Evolutionary conservation across 2,329 filamentous ascomycete genomes (phyloP), one percentile per base, ranked within the genome.

Genomic region (Diaporthe longicolla): DNA sequence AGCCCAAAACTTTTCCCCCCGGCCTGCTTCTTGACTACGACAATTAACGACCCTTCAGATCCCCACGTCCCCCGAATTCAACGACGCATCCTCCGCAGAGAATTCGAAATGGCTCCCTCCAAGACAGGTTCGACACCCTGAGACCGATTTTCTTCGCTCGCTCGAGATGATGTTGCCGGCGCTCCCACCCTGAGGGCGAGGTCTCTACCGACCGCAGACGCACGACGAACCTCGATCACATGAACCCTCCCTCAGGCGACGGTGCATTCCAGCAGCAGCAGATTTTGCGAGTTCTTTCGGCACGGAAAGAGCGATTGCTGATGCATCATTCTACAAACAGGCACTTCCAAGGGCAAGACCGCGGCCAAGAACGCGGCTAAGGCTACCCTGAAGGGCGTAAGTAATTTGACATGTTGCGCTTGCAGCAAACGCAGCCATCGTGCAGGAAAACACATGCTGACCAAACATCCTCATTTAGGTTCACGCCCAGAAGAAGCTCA

Each of bases 311-410:
- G 91, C 91, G 90, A 92, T 91, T 93, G 91, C 90, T 93, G 90
- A 92, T 92, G 89, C 87, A 82, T 86, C 81, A 86, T 85, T 80
- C 83, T 80, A 79, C 83, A 74, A 75, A 80, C 86, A 92, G 90
- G 88, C 86, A 86, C 86, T 82, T 84, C 82, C 77, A 86, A 86
- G 82, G 86, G 85, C 81, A 83, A 88, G 80, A 91, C 91, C 87
- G 93, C 97, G 92, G 97, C 97, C 88, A 93, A 92, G 83, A 92
- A 93, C 85, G 97, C 97, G 85, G 94, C 97, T 82, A 98, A 99
- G 92, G 94, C 97, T 86, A 94, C 95, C 84, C 93, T 98, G 82
- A 95, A 95, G 89, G 96, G 95, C 87, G 95, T 97, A 95, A 90
- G 94, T 93, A 32, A 29, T 32, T 7, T 50, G 3, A 26, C 24